A percentile compares a stretch with the other conserved stretches of the same genome.
These are phyloP conservation scores for Metarhizium brunneum DNA, from an alignment of 2,329 filamentous ascomycete genomes.

Conservation along the genomic window DNA sequence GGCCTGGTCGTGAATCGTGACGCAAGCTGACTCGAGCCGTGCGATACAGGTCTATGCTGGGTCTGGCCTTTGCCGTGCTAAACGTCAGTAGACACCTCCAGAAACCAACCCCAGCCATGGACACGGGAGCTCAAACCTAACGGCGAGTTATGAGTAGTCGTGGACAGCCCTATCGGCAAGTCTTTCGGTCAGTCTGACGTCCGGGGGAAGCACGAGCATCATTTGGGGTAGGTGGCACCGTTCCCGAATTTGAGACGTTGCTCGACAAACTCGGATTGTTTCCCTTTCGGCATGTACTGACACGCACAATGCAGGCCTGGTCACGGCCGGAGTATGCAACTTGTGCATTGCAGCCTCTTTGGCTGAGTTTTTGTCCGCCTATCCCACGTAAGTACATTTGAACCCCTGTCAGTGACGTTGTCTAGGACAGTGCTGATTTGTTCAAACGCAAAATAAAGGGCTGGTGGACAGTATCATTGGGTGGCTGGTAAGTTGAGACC, in stretches of 20 bases:
- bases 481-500: conserved; percentile 41
- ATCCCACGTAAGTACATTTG: conserved; percentile 27
- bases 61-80: conserved; percentile 35
- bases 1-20: background rate
- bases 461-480: conserved; percentile 61
- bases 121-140: background rate
- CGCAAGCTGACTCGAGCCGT: background rate
- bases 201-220: conserved; percentile 57
- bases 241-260: background rate
- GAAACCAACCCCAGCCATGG: too few species aligned
- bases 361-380: conserved; percentile 61
- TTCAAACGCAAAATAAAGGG: conserved; percentile 12
- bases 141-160: conserved; percentile 12
- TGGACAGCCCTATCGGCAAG: conserved; percentile 38
- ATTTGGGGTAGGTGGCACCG: conserved; percentile 49
- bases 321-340: conserved; percentile 25
- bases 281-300: too few species aligned
- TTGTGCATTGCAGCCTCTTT: conserved; percentile 50
- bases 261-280: background rate
- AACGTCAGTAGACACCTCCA: conserved; percentile 18
- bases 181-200: conserved; percentile 45
- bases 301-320: conserved; percentile 12
- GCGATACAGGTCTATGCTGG: conserved; percentile 25
- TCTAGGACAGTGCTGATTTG: background rate
- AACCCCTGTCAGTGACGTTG: background rate